Evolutionary conservation across 306 rosid species (phyloP), one percentile per base, ranked within the genome.

Genomic region (Quercus mongolica): DNA sequence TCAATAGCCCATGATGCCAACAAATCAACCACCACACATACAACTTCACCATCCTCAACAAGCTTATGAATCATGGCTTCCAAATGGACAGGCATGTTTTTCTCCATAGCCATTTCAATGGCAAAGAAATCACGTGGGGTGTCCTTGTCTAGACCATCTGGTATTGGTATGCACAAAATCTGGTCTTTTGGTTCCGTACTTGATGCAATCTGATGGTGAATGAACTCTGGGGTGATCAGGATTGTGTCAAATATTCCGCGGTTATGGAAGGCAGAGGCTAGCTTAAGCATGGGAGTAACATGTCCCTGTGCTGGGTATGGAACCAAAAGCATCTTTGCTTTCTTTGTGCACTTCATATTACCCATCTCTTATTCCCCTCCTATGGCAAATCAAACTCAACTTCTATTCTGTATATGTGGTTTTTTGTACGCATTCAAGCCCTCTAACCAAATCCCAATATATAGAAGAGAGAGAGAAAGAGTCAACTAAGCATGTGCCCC

Each of bases 301-400:
- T 94, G 99, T 33, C 99, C 99, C 58, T 87, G 97, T 19, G 99
- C 97, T 0, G 99, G 97, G 83, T 94, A 94, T 6, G 99, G 97
- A 82, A 94, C 89, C 62, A 94, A 11, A 17, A 94, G 30, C 25
- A 90, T 64, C 28, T 81, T 88, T 76, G 61, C 56, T 62, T 75
- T 85, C 81, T 23, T 80, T 75, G 26, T 5, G 21, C 79, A 20
- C 80, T 87, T 87, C 90, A 82, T 87, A 0, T 17, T 78, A 30
- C 59, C 65, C 17, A 49, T 49, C 54, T 13, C 54, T 12, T 49
- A 49, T 49, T 49, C 54, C 54, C 54, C 5, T 10, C 17, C 54
- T 41, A 41, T 41, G 46, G 8, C 46, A 41, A 49, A 49, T 13
- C 54, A 49, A 49, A 49, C 54, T 49, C 54, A 12, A 49, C 14